Conservation (phyloP, 2,329 filamentous ascomycete species). For the Venturia effusa region DNA sequence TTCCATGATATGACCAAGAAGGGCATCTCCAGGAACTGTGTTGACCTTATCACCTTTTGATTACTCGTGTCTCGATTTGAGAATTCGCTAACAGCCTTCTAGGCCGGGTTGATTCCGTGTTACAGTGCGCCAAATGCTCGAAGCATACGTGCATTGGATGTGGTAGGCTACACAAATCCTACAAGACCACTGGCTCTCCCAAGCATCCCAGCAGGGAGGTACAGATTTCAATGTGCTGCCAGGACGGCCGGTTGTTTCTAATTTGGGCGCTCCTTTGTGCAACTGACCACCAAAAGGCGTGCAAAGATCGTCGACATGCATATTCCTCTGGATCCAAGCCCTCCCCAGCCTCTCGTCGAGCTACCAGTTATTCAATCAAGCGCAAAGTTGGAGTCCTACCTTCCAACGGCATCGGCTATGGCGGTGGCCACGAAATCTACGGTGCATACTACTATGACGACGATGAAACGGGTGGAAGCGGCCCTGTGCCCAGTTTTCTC, state of each 20-base stretch:
- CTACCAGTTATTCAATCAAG: not conserved
- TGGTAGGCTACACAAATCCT: not conserved
- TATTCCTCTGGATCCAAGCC: conserved; percentile 7
- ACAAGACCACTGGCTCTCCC: not conserved
- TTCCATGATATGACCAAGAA: not conserved
- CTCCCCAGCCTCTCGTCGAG: conserved; percentile 2
- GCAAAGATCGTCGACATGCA: conserved; percentile 11
- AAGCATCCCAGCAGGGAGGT: not conserved
- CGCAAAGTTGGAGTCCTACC: not conserved
- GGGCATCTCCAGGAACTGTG: not conserved
- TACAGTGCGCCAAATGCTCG: not conserved
- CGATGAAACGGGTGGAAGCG: no score
- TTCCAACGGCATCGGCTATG: conserved; percentile 4
- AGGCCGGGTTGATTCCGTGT: not conserved
- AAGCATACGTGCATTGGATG: not conserved
- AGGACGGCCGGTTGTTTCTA: conserved; percentile 21
- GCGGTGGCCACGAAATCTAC: not conserved
- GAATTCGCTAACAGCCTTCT: not conserved
- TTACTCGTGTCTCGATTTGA: not conserved
- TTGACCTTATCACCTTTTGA: not conserved
- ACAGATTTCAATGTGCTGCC: conserved; percentile 19
- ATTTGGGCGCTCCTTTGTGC: conserved; percentile 29
- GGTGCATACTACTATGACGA: not conserved
- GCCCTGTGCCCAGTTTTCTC: not conserved
- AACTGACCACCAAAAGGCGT: conserved; percentile 22